Base-by-base conservation (phyloP, 495 filamentous ascomycete species). In the Monascus purpureus region DNA sequence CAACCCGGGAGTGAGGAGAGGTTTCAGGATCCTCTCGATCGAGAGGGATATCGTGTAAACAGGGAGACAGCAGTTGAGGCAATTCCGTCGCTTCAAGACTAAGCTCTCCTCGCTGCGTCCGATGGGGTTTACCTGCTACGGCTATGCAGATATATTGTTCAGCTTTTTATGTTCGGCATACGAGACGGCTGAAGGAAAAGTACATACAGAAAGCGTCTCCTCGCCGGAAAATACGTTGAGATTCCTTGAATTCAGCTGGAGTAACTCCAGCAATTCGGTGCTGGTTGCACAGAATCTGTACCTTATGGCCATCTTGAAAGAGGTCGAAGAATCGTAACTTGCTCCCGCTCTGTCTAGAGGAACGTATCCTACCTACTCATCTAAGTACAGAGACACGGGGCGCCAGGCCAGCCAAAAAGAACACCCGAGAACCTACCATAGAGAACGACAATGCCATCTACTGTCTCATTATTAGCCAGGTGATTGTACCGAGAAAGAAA, bases 251-350 rank as follows among this genome's bases (percentile, higher is more conserved):
- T 1, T 65, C 52, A 7, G 56, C 53, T 8, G 45, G 33, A 6
- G 39, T 40, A 11, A 65, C 51, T 4, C 55, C 64, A 13, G 53
- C 50, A 13, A 92, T 53, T 28, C 63, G 68, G 19, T 56, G 55
- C 24, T 75, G 56, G 55, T 82, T 78, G 52, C 77, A 70, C 51
- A 93, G 68, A 17, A 68, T 67, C 49, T 97, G 90, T 18, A 86
- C 45, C 40, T 67, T 69, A 43, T 68, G 49, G 20, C 72, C 75
- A 53, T 86, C 72, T 57, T 80, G 72, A 35, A 68, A 55, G 35
- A 96, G 45, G 55, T 88, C 79, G 41, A 94, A 56, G 55, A 97
- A 97, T 26, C 80, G 64, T 49, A 97, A 74, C 57, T 80, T 82
- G 44, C 67, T 73, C 35, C 70, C 75, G 31, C 65, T 63, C 37